These are phyloP conservation scores for Vinca minor DNA, from an alignment of 257 asterid genomes.

Conservation along the genomic window DNA sequence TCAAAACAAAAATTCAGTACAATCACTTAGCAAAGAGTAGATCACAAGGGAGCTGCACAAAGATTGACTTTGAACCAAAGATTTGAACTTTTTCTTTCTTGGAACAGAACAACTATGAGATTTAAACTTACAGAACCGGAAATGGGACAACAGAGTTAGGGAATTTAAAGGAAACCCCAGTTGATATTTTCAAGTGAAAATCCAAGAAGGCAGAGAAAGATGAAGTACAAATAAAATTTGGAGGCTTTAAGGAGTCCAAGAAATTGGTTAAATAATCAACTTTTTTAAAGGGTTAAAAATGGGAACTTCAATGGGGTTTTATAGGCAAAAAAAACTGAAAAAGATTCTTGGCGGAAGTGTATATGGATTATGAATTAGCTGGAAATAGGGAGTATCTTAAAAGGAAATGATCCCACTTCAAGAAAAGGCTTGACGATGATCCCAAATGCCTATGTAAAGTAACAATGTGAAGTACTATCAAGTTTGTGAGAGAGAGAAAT, in stretches of 20 bases:
- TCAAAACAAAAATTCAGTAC: no score
- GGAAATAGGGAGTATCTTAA: constrained; percentile 22
- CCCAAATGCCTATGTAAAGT: constrained; percentile 17
- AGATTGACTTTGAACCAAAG: constrained; percentile 20
- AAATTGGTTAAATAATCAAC: constrained; percentile 11
- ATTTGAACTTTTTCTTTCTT: constrained; percentile 11
- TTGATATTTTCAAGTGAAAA: constrained; percentile 23
- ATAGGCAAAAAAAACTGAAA: background rate
- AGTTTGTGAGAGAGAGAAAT: background rate
- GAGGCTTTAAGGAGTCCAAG: constrained; percentile 16
- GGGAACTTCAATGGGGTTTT: constrained; percentile 22
- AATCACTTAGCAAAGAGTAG: constrained; percentile 42
- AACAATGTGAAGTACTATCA: constrained; percentile 20
- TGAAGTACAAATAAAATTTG: constrained; percentile 1
- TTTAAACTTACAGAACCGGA: constrained; percentile 16
- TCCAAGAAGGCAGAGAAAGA: constrained; percentile 10
- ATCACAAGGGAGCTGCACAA: no score
- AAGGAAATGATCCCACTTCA: constrained; percentile 9
- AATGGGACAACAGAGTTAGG: background rate
- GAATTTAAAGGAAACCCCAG: constrained; percentile 25
- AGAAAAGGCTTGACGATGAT: constrained; percentile 20
- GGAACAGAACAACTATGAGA: constrained; percentile 26
- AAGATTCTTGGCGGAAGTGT: constrained; percentile 18
- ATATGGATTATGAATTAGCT: constrained; percentile 23
- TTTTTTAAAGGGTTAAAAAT: constrained; percentile 11